Base-by-base conservation (phyloP, 1,284 basidiomycete genomes). In the Chiua sp. region DNA sequence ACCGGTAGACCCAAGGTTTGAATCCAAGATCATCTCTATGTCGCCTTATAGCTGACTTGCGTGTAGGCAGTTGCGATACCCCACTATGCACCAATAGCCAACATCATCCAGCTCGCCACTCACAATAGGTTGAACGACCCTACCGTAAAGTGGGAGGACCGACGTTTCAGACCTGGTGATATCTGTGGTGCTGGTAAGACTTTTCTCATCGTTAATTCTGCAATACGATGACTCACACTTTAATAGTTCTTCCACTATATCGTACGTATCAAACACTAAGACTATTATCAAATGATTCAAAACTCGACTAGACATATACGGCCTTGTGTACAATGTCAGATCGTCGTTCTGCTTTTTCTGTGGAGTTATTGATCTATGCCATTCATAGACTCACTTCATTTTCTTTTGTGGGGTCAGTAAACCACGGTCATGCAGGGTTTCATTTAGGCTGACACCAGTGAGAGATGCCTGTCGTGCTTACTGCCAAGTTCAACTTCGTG, bases 1-100 rank as follows among this genome's bases (percentile, higher is more conserved):
- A 94, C 93, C 63, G 92, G 92, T 10, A 86, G 83, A 67, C 90
- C 93, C 2, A 94, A 94, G 82, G 89, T 86, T 42, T 52, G 59
- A 26, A 53, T 53, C 82, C 42, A 46, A 52, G n/a, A 49, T 47
- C 33, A 44, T 3, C 6, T 23, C 51, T 15, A 28, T 3, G 13
- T 44, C 60, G 50, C 28, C 54, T 22, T 8, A n/a, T 7, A 1
- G 52, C 18, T 57, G 20, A 62, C 48, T 10, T 22, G 5, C 35
- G 18, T 12, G 16, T 30, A 90, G 85, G 91, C 90, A 7, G 87
- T 93, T 28, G 80, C 79, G 16, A 89, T 93, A 62, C 76, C 91
- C 1, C 91, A 93, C 69, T 86, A 83, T 67, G 74, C 82, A 1
- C 80, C 90, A 3, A 85, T 91, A 51, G 82, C 87, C 39, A 92